Percentiles rank a stretch among this genome's conserved stretches.
Conservation (phyloP, 345 rosid genomes). For the Melaleuca quinquenervia region DNA sequence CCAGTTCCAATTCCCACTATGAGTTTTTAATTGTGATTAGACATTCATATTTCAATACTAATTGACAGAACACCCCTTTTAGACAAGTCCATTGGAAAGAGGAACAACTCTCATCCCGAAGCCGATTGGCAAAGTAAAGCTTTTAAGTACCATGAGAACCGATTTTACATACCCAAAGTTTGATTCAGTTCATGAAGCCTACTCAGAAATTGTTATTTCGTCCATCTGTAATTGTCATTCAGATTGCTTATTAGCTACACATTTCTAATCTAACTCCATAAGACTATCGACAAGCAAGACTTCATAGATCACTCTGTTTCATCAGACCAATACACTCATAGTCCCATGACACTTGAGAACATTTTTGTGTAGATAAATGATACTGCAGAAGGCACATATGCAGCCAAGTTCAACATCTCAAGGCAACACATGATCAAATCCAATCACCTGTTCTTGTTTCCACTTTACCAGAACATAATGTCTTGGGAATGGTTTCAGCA, state of each 20-base stretch:
- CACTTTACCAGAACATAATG: neutral
- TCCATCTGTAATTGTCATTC: neutral
- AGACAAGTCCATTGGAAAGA: neutral
- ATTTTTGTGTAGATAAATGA: neutral
- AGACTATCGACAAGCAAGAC: neutral
- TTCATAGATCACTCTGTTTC: neutral
- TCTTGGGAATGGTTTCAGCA: neutral
- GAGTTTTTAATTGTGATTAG: neutral
- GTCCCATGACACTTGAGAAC: neutral
- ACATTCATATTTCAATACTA: neutral
- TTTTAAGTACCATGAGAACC: neutral
- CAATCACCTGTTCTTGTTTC: neutral
- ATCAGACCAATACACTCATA: neutral
- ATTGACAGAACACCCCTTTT: neutral
- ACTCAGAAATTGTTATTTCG: neutral
- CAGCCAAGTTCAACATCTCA: neutral
- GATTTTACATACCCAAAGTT: neutral
- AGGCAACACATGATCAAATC: neutral
- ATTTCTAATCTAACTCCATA: neutral
- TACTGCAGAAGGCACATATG: neutral
- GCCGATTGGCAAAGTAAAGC: neutral
- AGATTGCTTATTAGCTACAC: neutral
- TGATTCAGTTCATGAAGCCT: neutral
- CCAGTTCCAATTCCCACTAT: neutral
- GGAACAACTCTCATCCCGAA: neutral